These are phyloP conservation scores for Alternaria rosae DNA, from an alignment of 2,329 filamentous ascomycete genomes.

Conservation along the genomic window DNA sequence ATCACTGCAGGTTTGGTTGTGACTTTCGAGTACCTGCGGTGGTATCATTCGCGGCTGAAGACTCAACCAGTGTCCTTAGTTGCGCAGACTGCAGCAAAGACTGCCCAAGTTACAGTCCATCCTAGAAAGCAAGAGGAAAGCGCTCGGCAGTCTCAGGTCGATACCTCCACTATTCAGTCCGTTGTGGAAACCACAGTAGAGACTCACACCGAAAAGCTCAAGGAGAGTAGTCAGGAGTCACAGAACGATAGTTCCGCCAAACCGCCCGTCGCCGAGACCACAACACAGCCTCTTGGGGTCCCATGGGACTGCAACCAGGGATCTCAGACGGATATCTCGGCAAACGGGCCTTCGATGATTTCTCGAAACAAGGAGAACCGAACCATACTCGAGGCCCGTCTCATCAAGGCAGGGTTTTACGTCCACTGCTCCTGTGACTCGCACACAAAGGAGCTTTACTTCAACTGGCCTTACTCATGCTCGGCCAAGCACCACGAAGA, in stretches of 20 bases:
- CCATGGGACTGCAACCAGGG: background rate
- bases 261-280: background rate
- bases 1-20: background rate
- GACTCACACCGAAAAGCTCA: too few species aligned
- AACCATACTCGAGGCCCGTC: background rate
- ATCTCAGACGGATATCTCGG: background rate
- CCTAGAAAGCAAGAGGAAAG: too few species aligned
- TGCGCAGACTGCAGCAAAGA: background rate
- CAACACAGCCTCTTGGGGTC: background rate
- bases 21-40: background rate
- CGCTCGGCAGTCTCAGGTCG: too few species aligned
- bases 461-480: background rate
- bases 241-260: too few species aligned
- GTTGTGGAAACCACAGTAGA: too few species aligned
- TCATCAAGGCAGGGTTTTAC: background rate
- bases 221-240: too few species aligned
- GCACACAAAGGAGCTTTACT: background rate
- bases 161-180: too few species aligned
- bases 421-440: background rate
- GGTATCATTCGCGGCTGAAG: background rate
- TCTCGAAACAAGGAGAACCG: background rate
- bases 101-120: background rate
- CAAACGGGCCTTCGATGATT: background rate
- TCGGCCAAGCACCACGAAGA: background rate
- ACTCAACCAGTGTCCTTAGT: background rate